These are phyloP conservation scores for Ustilago loliicola DNA, from an alignment of 1,284 basidiomycete genomes.

Conservation along the genomic window DNA sequence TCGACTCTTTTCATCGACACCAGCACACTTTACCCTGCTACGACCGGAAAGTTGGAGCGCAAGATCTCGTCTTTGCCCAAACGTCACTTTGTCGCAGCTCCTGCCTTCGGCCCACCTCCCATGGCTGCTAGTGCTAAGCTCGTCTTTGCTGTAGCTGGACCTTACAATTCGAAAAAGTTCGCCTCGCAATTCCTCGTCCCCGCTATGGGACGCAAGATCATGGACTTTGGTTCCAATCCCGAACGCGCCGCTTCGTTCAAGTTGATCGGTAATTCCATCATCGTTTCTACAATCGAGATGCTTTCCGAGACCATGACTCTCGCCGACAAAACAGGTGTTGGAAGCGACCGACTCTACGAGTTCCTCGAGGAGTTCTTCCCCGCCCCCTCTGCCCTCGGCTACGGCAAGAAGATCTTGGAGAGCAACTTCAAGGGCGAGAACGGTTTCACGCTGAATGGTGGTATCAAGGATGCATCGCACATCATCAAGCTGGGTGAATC, in stretches of 20 bases:
- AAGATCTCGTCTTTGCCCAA: conserved; percentile 77
- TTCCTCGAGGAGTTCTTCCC: conserved; percentile 61
- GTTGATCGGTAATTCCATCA: conserved; percentile 74
- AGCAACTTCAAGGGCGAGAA: conserved; percentile 81
- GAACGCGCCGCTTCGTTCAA: conserved; percentile 82
- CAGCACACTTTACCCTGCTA: conserved; percentile 55
- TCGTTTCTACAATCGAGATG: conserved; percentile 76
- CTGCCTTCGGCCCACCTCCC: conserved; percentile 78
- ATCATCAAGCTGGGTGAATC: conserved; percentile 74
- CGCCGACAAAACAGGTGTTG: conserved; percentile 85
- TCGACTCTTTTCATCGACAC: conserved; percentile 53
- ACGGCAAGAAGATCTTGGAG: conserved; percentile 74
- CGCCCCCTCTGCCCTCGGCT: conserved; percentile 59
- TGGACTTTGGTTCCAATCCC: conserved; percentile 77
- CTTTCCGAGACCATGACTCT: conserved; percentile 85
- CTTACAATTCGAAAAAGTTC: conserved; percentile 85
- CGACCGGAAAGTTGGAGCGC: conserved; percentile 76
- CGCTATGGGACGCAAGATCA: conserved; percentile 80
- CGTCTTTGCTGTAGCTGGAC: conserved; percentile 83
- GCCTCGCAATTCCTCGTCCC: conserved; percentile 80
- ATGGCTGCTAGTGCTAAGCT: conserved; percentile 79
- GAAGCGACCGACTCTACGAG: conserved; percentile 74
- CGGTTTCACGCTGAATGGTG: conserved; percentile 89
- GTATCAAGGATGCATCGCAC: conserved; percentile 80
- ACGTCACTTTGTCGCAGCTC: conserved; percentile 80